Base-by-base conservation (phyloP, 441 rosid genomes). In the Euphorbia corollata region DNA sequence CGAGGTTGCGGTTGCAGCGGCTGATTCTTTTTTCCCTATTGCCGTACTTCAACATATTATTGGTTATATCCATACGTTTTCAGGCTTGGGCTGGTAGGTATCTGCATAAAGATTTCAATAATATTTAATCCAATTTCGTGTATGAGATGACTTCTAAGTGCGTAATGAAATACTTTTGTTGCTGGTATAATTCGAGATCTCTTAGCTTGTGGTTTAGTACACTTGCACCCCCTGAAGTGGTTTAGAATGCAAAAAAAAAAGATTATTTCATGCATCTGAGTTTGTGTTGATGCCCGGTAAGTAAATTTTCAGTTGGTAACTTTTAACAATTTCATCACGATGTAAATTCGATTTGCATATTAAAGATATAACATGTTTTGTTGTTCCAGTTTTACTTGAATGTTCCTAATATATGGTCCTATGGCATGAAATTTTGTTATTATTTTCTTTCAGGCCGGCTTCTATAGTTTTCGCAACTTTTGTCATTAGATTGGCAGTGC, bases 1-100 rank as follows among this genome's bases (percentile, higher is more conserved):
- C 74, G 96, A 93, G 73, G 99, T 93, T 67, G 82, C 99, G 11
- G 18, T 80, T 69, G 99, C 97, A 15, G 89, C 96, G 78, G 85
- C 82, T 22, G 96, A 91, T 78, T 87, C 86, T 59, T 86, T 73
- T 81, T 73, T 78, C 4, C 95, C 96, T 38, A 76, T 87, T 6
- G 82, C 81, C 10, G 73, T 74, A 19, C 81, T 91, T 78, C 97
- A 91, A 75, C 80, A 93, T 71, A 45, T 87, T 59, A 84, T 91
- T 66, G 89, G 85, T 73, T 73, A 70, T 8, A 86, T 93, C 66
- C 97, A 89, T 76, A 56, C 81, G 1, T 82, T 58, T 68, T 83
- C 91, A 1, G 97, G 97, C 15, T 67, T 91, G n/a, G 82, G 74
- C 71, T 91, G 96, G 98, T 92, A 71, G 71, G 82, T 6, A 64